phyloP scores from a whole-genome alignment of 352 stramenopile species.

The Pythium apleroticum region DNA sequence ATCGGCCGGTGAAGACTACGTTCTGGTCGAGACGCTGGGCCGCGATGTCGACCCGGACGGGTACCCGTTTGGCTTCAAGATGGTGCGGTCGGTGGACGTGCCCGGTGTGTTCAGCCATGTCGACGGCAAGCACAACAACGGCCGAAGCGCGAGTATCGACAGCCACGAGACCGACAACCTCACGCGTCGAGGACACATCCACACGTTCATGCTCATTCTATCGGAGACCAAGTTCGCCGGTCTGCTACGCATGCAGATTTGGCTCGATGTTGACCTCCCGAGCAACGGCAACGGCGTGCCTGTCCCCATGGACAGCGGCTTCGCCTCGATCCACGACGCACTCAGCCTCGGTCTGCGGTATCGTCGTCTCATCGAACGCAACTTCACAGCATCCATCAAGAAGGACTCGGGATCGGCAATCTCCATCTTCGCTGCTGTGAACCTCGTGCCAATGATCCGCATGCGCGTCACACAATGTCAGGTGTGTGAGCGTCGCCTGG shows the following conservation, averaged over 20 bases:
- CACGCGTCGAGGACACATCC: constrained; percentile 53
- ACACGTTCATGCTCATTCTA: constrained; percentile 61
- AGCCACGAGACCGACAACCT: constrained; percentile 14
- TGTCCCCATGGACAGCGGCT: constrained; percentile 16
- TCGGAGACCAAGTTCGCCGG: constrained; percentile 54
- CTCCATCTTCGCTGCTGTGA: constrained; percentile 32
- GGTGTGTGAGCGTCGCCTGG: constrained; percentile 57
- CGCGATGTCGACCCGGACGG: constrained; percentile 44
- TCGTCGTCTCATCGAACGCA: constrained; percentile 56
- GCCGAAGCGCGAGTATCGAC: constrained; percentile 42
- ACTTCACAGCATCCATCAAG: constrained; percentile 34
- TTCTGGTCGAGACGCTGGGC: constrained; percentile 59
- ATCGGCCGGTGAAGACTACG: constrained; percentile 56
- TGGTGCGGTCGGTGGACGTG: constrained; percentile 45
- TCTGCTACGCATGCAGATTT: constrained; percentile 69
- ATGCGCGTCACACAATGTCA: constrained; percentile 57
- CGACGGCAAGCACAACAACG: constrained; percentile 50
- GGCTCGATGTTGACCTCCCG: constrained; percentile 65
- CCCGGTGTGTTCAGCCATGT: constrained; percentile 29
- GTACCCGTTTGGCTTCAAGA: constrained; percentile 60
- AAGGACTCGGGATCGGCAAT: constrained; percentile 27
- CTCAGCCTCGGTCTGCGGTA: constrained; percentile 68
- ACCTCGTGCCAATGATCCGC: constrained; percentile 30
- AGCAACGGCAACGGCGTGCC: constrained; percentile 8
- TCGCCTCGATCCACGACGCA: constrained; percentile 62